Evolutionary conservation across 2,329 filamentous ascomycete genomes (phyloP).

Genomic region (Fusarium sororula): DNA sequence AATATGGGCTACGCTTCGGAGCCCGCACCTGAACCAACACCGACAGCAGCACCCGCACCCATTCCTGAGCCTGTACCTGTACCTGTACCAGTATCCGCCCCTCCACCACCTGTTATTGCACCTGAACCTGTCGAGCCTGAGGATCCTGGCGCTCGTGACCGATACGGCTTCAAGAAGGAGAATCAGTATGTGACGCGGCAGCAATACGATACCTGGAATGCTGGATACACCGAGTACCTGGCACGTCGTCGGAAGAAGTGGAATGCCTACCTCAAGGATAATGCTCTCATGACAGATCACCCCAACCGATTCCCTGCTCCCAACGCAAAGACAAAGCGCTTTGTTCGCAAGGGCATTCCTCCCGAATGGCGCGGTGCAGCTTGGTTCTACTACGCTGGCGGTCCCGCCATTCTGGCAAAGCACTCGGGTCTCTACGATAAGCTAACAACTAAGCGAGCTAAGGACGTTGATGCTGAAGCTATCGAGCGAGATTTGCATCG

Average conservation of each 20-base stretch:
- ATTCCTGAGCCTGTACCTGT: constrained; percentile 35
- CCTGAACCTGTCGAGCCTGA: constrained; percentile 52
- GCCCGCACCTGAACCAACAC: constrained; percentile 33
- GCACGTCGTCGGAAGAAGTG: constrained; percentile 83
- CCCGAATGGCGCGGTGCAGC: constrained; percentile 94
- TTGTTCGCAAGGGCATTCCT: constrained; percentile 91
- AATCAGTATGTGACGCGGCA: constrained; percentile 80
- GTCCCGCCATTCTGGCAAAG: constrained; percentile 79
- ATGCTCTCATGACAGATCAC: constrained; percentile 74
- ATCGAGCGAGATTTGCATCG: constrained; percentile 94
- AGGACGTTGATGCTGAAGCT: constrained; percentile 81
- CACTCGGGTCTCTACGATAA: constrained; percentile 80
- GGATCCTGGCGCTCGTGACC: constrained; percentile 70
- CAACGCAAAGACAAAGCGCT: constrained; percentile 85
- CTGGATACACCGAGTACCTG: constrained; percentile 77
- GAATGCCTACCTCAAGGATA: constrained; percentile 79
- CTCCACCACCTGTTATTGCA: constrained; percentile 40
- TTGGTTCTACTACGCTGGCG: constrained; percentile 96
- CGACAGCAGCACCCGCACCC: constrained; percentile 34
- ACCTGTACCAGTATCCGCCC: constrained; percentile 14
- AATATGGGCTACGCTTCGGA: constrained; percentile 16
- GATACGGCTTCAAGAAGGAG: constrained; percentile 92
- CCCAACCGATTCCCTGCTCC: constrained; percentile 83
- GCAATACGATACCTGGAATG: constrained; percentile 85
- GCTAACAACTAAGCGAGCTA: constrained; percentile 71